Conservation (phyloP, 179 eudicot genomes). For the Silene noctiflora region DNA sequence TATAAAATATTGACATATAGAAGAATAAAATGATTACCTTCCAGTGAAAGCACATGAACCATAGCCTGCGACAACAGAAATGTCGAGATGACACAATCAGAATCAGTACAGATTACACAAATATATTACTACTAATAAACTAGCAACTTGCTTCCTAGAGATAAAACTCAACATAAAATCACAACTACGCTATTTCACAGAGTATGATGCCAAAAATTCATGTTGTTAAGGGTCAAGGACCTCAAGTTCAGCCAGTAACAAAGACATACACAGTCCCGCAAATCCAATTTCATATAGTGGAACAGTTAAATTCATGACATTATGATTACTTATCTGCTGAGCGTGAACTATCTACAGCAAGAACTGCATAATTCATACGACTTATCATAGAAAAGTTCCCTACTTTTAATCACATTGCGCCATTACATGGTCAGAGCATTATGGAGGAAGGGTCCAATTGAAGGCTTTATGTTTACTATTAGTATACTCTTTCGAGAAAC, state of each 20-base stretch:
- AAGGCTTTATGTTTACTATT: no score
- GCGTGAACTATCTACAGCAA: background rate
- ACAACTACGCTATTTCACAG: background rate
- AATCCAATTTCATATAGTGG: background rate
- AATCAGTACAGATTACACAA: background rate
- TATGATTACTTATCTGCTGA: constrained; percentile 5
- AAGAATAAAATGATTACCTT: constrained; percentile 29
- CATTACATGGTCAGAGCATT: background rate
- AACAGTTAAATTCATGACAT: background rate
- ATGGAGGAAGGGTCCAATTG: background rate
- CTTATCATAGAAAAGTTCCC: background rate
- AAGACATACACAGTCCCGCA: background rate
- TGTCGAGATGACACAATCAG: constrained; percentile 19
- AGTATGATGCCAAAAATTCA: background rate
- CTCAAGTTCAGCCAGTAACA: background rate
- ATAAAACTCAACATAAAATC: no score
- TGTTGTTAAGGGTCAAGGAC: background rate
- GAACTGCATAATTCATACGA: background rate
- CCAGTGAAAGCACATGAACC: constrained; percentile 44
- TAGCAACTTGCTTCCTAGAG: no score
- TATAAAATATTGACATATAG: no score
- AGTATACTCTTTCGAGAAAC: background rate
- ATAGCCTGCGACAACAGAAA: constrained; percentile 38
- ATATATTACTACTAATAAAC: no score
- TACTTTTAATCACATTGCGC: background rate